Evolutionary conservation across 1,284 basidiomycete species (phyloP).

Genomic region (Puccinia horiana): DNA sequence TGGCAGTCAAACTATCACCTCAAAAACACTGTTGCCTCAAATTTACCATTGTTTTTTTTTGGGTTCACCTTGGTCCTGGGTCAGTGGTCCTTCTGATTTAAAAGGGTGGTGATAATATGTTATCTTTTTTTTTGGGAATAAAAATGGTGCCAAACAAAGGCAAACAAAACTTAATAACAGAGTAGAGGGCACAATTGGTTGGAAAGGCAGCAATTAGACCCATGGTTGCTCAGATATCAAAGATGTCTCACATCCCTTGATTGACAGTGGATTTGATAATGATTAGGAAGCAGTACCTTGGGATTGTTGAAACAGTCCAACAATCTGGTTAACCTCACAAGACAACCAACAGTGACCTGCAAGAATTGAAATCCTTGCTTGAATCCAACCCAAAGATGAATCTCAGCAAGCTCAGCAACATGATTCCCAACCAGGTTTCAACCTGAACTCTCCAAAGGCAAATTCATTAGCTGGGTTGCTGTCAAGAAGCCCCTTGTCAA

Average conservation of each 20-base stretch:
- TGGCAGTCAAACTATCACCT: no score
- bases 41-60: no score
- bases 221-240: not conserved
- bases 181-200: not conserved
- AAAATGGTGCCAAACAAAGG: not conserved
- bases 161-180: not conserved
- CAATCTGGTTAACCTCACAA: no score
- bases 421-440: not conserved
- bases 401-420: not conserved
- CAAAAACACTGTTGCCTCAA: no score
- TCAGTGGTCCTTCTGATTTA: no score
- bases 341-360: not conserved
- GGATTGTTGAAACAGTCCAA: not conserved
- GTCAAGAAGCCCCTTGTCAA: slow-evolving; percentile 1
- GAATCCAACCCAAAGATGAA: not conserved
- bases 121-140: not conserved
- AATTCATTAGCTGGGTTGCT: not conserved
- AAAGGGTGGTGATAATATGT: no score
- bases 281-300: not conserved
- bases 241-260: not conserved
- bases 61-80: no score
- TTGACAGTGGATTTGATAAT: not conserved
- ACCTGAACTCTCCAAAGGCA: not conserved
- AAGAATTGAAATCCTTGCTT: not conserved
- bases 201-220: not conserved